A percentile compares a stretch with the other conserved stretches of the same genome.
These are phyloP conservation scores for Sanghuangporus sanghuang DNA, from an alignment of 1,284 basidiomycete species.

Conservation along the genomic window DNA sequence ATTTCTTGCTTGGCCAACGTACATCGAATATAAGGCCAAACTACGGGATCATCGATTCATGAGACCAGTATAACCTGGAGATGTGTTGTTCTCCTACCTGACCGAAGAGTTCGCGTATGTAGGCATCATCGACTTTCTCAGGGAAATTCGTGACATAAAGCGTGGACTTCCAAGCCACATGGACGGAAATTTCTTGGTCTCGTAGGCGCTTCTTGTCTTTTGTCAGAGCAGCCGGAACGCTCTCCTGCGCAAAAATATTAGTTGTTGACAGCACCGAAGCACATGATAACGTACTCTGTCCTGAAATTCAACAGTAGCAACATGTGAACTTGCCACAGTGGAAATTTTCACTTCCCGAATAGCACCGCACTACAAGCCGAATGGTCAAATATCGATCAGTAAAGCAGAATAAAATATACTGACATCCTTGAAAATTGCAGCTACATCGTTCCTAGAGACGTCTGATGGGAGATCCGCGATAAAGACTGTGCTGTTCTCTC, in stretches of 20 bases:
- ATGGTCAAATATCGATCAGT: conserved; percentile 2
- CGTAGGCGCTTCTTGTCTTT: conserved; percentile 88
- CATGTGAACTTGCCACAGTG: conserved; percentile 46
- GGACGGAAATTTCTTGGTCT: conserved; percentile 72
- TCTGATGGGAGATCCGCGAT: conserved; percentile 66
- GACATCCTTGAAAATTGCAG: conserved; percentile 80
- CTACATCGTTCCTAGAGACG: conserved; percentile 63
- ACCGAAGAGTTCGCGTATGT: conserved; percentile 72
- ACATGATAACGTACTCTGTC: conserved; percentile 45
- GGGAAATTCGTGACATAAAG: conserved; percentile 97
- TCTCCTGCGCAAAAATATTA: conserved; percentile 44
- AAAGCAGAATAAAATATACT: conserved; percentile 27
- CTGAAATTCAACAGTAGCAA: conserved; percentile 80
- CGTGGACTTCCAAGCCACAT: conserved; percentile 91
- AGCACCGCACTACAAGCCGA: conserved; percentile 62
- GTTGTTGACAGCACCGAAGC: not conserved
- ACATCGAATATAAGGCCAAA: conserved; percentile 91
- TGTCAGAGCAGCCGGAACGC: conserved; percentile 80
- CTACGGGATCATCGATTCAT: conserved; percentile 31
- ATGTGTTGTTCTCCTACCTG: conserved; percentile 42
- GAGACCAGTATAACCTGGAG: not conserved
- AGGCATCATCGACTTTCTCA: conserved; percentile 75
- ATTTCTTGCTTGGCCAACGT: conserved; percentile 98
- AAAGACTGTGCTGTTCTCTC: conserved; percentile 92
- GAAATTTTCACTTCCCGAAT: conserved; percentile 79